phyloP scores from a whole-genome alignment of 352 stramenopile genomes.

The Peronosclerospora sorghi region DNA sequence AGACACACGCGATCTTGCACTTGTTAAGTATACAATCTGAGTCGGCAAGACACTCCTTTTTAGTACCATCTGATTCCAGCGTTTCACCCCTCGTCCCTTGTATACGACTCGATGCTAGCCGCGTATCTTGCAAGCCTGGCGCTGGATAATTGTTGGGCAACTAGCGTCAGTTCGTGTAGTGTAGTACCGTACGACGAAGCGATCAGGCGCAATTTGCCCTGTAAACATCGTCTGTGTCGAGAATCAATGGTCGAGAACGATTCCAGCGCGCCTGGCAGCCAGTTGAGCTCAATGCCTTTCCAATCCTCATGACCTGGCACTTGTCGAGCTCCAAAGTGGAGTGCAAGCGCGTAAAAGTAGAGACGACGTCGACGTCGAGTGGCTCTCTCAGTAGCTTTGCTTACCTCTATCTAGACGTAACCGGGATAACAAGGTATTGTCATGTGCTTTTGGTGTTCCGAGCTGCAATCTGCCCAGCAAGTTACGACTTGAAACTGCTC shows the following conservation, averaged over 20 bases:
- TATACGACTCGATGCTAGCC: constrained; percentile 37
- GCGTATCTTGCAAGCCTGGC: constrained; percentile 29
- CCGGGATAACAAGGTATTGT: too few species aligned
- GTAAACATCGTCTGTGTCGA: constrained; percentile 28
- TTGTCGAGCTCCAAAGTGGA: constrained; percentile 20
- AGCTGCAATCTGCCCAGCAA: too few species aligned
- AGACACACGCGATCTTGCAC: too few species aligned
- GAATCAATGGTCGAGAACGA: constrained; percentile 31
- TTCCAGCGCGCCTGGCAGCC: constrained; percentile 42
- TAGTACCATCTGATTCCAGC: constrained; percentile 11
- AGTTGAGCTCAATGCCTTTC: constrained; percentile 22
- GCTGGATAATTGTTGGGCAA: constrained; percentile 5
- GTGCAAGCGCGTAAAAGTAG: constrained; percentile 27
- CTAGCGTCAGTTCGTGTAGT: constrained; percentile 13
- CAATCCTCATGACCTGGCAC: constrained; percentile 2
- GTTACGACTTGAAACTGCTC: too few species aligned
- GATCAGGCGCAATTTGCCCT: constrained; percentile 27
- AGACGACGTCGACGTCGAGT: constrained; percentile 1
- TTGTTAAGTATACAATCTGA: too few species aligned
- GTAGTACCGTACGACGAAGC: constrained; percentile 15
- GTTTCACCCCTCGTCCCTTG: constrained; percentile 16
- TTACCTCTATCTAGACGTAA: constrained; percentile 1
- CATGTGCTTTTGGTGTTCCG: too few species aligned
- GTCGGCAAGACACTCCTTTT: too few species aligned
- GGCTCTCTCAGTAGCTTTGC: constrained; percentile 1